Evolutionary conservation across 2,329 filamentous ascomycete genomes (phyloP), one percentile per base, ranked within the genome.

Genomic region (Fusarium lyarnte): DNA sequence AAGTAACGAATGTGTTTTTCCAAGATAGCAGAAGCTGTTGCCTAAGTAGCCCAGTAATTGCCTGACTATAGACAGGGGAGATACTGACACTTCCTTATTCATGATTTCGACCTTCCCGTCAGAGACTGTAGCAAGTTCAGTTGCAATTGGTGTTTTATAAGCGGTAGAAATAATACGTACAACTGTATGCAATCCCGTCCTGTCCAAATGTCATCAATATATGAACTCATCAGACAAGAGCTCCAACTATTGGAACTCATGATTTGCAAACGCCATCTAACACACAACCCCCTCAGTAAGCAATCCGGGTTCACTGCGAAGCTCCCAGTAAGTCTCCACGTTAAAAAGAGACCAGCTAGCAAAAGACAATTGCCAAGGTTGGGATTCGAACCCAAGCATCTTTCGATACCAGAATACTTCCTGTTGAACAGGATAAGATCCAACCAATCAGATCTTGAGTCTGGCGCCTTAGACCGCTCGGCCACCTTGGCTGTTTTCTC

Each of bases 301-400:
- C 13, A 27, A 38, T 38, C 17, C 17, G 7, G 14, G 19, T 13
- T 3, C 27, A 39, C 19, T 27, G 5, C 1, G 23, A 53, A 33
- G 14, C 35, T 16, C 39, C 33, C 5, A 9, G 33, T 8, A 36
- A 5, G 6, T 21, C 33, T 17, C 49, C 12, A 25, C 12, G 17
- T 8, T 9, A 27, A 38, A 52, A 27, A 21, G 8, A 11, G 14
- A 38, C n/a, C 5, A 3, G 0, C 12, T 9, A 3, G 5, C 38
- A 45, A 27, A 39, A 39, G 16, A 13, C 8, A 17, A 6, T 38
- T 52, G 25, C 16, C 25, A 39, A 36, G n/a, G 11, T 49, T 61
- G 38, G 55, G 38, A 61, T 61, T 61, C n/a, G 45, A 63, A 61
- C 31, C 38, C 45, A 63, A 61, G 45, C 13, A 45, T 62, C 38